Conservation (phyloP, 1,139 yeast genomes). For the Sugiyamaella castrensis region DNA sequence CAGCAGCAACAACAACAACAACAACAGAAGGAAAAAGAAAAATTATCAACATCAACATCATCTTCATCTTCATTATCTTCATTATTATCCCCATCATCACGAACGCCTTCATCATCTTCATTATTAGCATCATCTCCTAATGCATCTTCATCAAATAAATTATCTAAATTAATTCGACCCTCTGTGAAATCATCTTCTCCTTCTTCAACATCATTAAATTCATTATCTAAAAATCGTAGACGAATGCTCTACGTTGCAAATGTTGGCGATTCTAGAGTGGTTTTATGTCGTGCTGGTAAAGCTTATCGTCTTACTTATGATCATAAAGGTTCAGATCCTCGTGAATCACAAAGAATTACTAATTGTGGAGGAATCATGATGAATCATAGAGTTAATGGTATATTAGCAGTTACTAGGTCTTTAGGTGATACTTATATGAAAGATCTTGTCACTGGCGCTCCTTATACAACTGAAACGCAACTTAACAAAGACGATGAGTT, state of each 20-base stretch:
- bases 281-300: constrained; percentile 66
- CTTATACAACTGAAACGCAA: constrained; percentile 88
- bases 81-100: constrained; percentile 1
- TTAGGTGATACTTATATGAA: constrained; percentile 95
- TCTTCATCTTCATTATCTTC: constrained; percentile 5
- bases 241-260: constrained; percentile 89
- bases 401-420: constrained; percentile 90
- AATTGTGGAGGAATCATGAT: constrained; percentile 82
- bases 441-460: constrained; percentile 82
- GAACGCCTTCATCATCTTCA: constrained; percentile 5
- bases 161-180: constrained; percentile 5
- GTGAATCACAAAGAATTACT: constrained; percentile 73
- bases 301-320: constrained; percentile 85
- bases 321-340: constrained; percentile 84
- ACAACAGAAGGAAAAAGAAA: no score
- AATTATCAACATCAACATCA: constrained; percentile 14
- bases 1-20: no score
- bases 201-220: constrained; percentile 2
- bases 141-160: constrained; percentile 5
- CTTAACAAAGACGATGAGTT: constrained; percentile 72
- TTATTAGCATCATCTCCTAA: constrained; percentile 1
- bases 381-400: constrained; percentile 92
- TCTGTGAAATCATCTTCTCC: constrained; percentile 1
- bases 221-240: constrained; percentile 7
- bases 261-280: constrained; percentile 90